These are phyloP conservation scores for Boletus rufocinnamomeus DNA, from an alignment of 768 basidiomycete species.

Conservation along the genomic window DNA sequence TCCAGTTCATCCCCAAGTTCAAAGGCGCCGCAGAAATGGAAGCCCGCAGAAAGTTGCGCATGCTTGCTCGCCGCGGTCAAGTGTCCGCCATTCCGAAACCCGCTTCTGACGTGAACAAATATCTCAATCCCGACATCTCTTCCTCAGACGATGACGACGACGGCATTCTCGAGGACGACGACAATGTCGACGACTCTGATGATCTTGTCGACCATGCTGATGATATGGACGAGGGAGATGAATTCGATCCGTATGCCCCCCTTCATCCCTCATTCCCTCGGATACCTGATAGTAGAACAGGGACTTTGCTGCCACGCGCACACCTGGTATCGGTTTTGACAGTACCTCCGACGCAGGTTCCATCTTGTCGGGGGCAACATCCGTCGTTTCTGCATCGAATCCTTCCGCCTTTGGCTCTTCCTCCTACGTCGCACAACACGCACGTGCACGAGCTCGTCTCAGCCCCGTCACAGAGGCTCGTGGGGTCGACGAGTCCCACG, in stretches of 20 bases:
- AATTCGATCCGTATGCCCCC: conserved; percentile 74
- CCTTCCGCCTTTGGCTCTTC: conserved; percentile 56
- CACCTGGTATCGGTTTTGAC: conserved; percentile 51
- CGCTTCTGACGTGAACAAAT: conserved; percentile 31
- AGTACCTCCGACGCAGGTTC: conserved; percentile 67
- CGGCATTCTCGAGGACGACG: conserved; percentile 49
- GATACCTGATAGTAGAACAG: conserved; percentile 37
- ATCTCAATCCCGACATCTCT: conserved; percentile 47
- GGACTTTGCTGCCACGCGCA: conserved; percentile 66
- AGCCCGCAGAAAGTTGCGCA: conserved; percentile 60
- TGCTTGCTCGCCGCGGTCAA: conserved; percentile 59
- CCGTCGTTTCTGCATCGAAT: conserved; percentile 52
- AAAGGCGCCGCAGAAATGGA: conserved; percentile 89
- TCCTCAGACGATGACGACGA: conserved; percentile 60
- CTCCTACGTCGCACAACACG: conserved; percentile 39
- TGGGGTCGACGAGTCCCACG: conserved; percentile 32
- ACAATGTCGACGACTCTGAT: conserved; percentile 52
- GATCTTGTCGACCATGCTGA: conserved; percentile 49
- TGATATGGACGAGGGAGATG: conserved; percentile 66
- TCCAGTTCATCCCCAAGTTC: conserved; percentile 75
- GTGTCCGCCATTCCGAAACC: conserved; percentile 30
- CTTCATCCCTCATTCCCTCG: not conserved
- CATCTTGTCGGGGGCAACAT: conserved; percentile 52
- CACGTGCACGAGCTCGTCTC: conserved; percentile 48
- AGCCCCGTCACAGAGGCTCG: conserved; percentile 65